A percentile compares a stretch with the other conserved stretches of the same genome.
Evolutionary conservation across 2,329 filamentous ascomycete genomes (phyloP).

Genomic region (Simplicillium aogashimaense): DNA sequence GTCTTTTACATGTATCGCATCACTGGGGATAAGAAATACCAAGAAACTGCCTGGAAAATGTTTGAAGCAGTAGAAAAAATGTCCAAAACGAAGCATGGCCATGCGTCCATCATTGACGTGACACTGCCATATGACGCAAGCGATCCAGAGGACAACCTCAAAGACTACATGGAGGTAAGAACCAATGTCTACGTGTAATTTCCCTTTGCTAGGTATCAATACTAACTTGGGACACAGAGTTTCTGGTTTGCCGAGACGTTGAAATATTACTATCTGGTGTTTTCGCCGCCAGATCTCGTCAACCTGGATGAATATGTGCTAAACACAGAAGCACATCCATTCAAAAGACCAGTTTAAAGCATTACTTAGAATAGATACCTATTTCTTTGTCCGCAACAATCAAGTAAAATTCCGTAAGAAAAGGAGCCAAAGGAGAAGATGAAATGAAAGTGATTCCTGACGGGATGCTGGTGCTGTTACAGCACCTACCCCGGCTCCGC

Average conservation of each 20-base stretch:
- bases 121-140: slow-evolving; percentile 12
- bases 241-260: slow-evolving; percentile 61
- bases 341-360: slow-evolving; percentile 19
- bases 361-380: no score
- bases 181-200: slow-evolving; percentile 55
- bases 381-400: no score
- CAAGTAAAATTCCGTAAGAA: no score
- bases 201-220: slow-evolving; percentile 32
- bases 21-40: slow-evolving; percentile 54
- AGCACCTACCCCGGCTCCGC: no score
- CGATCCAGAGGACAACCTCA: slow-evolving; percentile 37
- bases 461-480: no score
- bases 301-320: slow-evolving; percentile 51
- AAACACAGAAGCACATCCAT: slow-evolving; percentile 44
- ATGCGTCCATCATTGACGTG: slow-evolving; percentile 57
- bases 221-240: slow-evolving; percentile 26
- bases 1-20: slow-evolving; percentile 70
- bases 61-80: slow-evolving; percentile 50
- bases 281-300: slow-evolving; percentile 43
- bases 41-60: slow-evolving; percentile 64
- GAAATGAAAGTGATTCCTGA: no score
- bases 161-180: slow-evolving; percentile 50
- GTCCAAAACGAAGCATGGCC: slow-evolving; percentile 48
- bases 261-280: slow-evolving; percentile 54
- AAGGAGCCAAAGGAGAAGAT: no score